phyloP scores from a whole-genome alignment of 805 yeast species.

The Ogataea neopini region DNA sequence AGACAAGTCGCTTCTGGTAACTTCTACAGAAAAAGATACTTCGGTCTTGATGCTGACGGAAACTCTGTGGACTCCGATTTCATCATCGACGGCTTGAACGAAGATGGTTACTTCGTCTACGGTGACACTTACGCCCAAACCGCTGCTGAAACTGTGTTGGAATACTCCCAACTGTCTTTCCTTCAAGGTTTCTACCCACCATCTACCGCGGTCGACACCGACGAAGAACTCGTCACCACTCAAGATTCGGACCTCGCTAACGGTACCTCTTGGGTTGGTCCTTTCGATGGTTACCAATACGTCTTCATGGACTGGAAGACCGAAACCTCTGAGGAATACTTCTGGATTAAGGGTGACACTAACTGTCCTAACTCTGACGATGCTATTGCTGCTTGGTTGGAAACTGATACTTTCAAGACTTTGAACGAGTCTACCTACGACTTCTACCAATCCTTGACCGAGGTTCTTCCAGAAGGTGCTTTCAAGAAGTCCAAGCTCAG shows the following conservation, averaged over 20 bases:
- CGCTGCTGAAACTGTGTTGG: conserved; percentile 39
- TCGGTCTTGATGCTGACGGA: conserved; percentile 34
- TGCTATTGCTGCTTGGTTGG: conserved; percentile 35
- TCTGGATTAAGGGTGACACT: conserved; percentile 44
- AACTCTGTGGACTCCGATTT: conserved; percentile 31
- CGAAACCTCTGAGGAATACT: conserved; percentile 37
- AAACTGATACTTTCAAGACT: conserved; percentile 34
- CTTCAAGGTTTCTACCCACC: conserved; percentile 52
- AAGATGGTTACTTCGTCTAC: conserved; percentile 37
- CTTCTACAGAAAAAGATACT: conserved; percentile 45
- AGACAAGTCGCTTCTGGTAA: conserved; percentile 41
- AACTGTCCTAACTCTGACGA: conserved; percentile 41
- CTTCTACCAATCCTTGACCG: conserved; percentile 40
- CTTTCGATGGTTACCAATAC: conserved; percentile 48
- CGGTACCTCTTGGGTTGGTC: conserved; percentile 41
- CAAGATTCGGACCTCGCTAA: conserved; percentile 39
- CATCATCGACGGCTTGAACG: conserved; percentile 34
- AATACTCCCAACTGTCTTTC: conserved; percentile 44
- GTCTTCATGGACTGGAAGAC: conserved; percentile 41
- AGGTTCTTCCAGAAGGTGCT: conserved; percentile 28
- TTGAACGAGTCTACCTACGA: conserved; percentile 38
- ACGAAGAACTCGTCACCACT: conserved; percentile 25
- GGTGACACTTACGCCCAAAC: conserved; percentile 41
- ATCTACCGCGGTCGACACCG: conserved; percentile 30
- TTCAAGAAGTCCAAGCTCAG: conserved; percentile 35